phyloP scores from a whole-genome alignment of 129 eudicot species.

The Flaveria brownii region DNA sequence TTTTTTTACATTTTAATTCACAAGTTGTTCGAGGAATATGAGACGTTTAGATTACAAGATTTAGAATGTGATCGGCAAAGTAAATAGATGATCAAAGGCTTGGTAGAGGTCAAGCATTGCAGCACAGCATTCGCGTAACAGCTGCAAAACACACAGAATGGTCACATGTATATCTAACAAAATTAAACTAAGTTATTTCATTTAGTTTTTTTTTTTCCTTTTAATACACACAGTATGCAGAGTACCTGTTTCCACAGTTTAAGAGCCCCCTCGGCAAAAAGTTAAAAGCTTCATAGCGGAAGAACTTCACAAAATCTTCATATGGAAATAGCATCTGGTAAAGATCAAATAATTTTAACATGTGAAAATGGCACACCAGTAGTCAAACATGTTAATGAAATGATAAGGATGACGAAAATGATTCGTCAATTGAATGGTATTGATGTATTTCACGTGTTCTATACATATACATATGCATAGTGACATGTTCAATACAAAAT shows the following conservation, averaged over 20 bases:
- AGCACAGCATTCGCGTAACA: slow-evolving; percentile 95
- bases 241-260: slow-evolving; percentile 92
- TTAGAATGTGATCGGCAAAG: slow-evolving; percentile 81
- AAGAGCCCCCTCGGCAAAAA: slow-evolving; percentile 82
- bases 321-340: slow-evolving; percentile 85
- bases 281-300: slow-evolving; percentile 51
- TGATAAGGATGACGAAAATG: not conserved
- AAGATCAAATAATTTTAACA: not conserved
- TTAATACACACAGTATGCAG: not conserved
- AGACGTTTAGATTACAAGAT: slow-evolving; percentile 47
- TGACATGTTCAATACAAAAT: not conserved
- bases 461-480: not conserved
- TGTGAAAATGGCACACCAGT: not conserved
- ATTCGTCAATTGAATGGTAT: not conserved
- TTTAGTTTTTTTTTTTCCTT: not conserved
- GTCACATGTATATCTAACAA: not conserved
- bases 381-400: not conserved
- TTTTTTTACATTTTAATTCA: not conserved
- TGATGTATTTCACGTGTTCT: not conserved
- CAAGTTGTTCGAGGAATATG: not conserved
- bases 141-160: slow-evolving; percentile 41
- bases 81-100: slow-evolving; percentile 76
- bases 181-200: not conserved
- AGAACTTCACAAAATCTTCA: slow-evolving; percentile 77
- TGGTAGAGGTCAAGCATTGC: slow-evolving; percentile 88